These are phyloP conservation scores for Oemleria cerasiformis DNA, from an alignment of 306 rosid genomes.

Conservation along the genomic window DNA sequence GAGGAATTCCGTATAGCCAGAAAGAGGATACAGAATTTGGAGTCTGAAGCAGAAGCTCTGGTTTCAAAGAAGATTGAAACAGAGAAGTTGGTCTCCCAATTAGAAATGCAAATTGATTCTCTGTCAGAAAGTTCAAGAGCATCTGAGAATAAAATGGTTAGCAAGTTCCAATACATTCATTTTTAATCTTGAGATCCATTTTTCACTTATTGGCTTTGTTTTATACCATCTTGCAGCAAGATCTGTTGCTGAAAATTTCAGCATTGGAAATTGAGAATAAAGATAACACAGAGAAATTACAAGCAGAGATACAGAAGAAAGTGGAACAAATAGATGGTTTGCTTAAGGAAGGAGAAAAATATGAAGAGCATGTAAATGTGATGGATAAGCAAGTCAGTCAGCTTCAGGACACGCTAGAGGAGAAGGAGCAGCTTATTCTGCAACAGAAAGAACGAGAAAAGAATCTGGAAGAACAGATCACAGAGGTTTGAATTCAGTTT, in stretches of 20 bases:
- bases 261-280: slow-evolving; percentile 63
- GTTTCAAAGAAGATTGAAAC: slow-evolving; percentile 61
- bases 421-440: slow-evolving; percentile 60
- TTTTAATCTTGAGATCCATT: slow-evolving; percentile 17
- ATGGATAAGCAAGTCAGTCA: slow-evolving; percentile 55
- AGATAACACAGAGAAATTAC: slow-evolving; percentile 47
- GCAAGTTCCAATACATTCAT: slow-evolving; percentile 23
- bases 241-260: slow-evolving; percentile 61
- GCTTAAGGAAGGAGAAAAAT: slow-evolving; percentile 49
- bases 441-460: slow-evolving; percentile 59
- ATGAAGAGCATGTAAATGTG: slow-evolving; percentile 48
- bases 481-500: slow-evolving; percentile 56
- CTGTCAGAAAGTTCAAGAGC: slow-evolving; percentile 58
- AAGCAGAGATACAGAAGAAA: slow-evolving; percentile 59
- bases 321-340: slow-evolving; percentile 57
- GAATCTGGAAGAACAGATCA: slow-evolving; percentile 63
- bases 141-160: slow-evolving; percentile 69
- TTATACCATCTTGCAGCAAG: slow-evolving; percentile 55
- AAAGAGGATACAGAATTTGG: slow-evolving; percentile 62
- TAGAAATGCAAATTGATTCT: slow-evolving; percentile 52
- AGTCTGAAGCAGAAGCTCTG: slow-evolving; percentile 62
- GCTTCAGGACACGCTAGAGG: slow-evolving; percentile 47
- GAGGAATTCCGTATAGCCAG: slow-evolving; percentile 49
- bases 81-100: slow-evolving; percentile 54
- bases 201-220: slow-evolving; percentile 24